phyloP scores from a whole-genome alignment of 495 filamentous ascomycete genomes.

The Trichoderma gamsii region DNA sequence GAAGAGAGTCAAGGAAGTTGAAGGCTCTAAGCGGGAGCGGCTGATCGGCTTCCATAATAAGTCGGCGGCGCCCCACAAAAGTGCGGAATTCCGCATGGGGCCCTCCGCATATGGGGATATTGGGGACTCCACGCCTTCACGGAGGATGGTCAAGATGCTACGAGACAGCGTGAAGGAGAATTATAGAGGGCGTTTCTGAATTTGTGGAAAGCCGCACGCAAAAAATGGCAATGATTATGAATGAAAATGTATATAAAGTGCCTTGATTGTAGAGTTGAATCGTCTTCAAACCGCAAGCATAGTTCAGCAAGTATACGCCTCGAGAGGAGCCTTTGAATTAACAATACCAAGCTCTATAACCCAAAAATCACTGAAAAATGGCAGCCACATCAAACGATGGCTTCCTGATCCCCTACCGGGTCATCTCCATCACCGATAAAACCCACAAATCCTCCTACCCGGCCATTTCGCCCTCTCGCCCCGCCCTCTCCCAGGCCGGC shows the following conservation, averaged over 20 bases:
- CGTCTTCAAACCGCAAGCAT: too few species aligned
- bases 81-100: not conserved
- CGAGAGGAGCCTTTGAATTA: not conserved
- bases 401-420: not conserved
- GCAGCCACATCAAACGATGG: not conserved
- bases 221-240: too few species aligned
- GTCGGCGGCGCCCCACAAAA: not conserved
- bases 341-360: not conserved
- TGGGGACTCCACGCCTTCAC: not conserved
- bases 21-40: not conserved
- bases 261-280: too few species aligned
- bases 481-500: constrained; percentile 37
- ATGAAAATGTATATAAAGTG: too few species aligned
- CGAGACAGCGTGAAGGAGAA: not conserved
- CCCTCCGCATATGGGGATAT: not conserved
- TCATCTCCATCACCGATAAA: constrained; percentile 21
- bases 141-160: not conserved
- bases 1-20: not conserved
- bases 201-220: not conserved
- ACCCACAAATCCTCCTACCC: constrained; percentile 37
- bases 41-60: not conserved
- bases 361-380: not conserved
- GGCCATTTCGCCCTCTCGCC: constrained; percentile 36
- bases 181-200: too few species aligned
- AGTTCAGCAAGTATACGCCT: not conserved